Evolutionary conservation across 2,329 filamentous ascomycete genomes (phyloP), one percentile per base, ranked within the genome.

Genomic region (Blastomyces parvus): DNA sequence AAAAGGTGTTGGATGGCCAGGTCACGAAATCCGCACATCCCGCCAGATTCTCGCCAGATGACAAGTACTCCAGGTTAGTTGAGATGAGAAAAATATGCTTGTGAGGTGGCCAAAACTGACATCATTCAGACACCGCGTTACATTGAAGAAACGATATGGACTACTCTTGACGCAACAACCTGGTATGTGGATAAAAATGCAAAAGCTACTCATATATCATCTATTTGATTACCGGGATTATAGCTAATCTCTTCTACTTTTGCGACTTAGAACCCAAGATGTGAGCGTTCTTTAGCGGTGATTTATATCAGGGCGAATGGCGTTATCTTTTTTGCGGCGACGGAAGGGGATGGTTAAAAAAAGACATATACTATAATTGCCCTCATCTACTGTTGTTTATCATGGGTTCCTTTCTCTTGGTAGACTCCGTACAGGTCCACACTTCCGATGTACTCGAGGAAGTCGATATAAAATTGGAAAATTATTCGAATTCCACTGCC

Each of bases 11-110:
- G 66, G 83, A 86, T 70, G 88, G 89, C 74, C 86, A 91, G 74
- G 90, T 97, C 73, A 96, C 93, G 77, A 96, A 96, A 83, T 94
- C 89, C 62, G 94, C 94, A 63, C 93, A 97, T 81, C 93, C 94
- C 57, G 94, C 94, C 53, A 85, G 94, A 70, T 99, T 97, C 83
- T 96, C 91, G 57, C 94, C 94, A 67, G 94, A 99, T 80, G 94
- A 99, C 83, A 96, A 97, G 83, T 97, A 95, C 84, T 96, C 91
- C 73, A 82, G 85, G 83, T 86, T 74, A 60, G 78, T 69, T 52
- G 7, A 33, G 25, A 46, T 40, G 33, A 33, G 33, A 30, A 22
- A 30, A n/a, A 27, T 19, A 52, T 40, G 19, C n/a, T 7, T 52
- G 14, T n/a, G 46, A 25, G 19, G 17, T n/a, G 4, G 19, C 17